Base-by-base conservation (phyloP, 1,284 basidiomycete genomes). In the Agroathelia rolfsii region DNA sequence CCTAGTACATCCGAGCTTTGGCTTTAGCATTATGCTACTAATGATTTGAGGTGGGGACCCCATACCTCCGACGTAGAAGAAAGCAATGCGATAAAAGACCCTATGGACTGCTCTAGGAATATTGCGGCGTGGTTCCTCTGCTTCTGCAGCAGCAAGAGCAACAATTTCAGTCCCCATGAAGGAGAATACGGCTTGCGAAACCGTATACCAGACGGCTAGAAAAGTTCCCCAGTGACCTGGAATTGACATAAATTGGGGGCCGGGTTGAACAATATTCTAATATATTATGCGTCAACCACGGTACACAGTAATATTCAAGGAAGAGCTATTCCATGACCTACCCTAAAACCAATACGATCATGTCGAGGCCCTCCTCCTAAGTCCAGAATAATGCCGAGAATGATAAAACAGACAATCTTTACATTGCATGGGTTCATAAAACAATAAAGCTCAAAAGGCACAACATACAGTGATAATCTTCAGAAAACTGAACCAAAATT, bases 151-250 rank as follows among this genome's bases (percentile, higher is more conserved):
- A 22, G 82, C 69, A 35, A 85, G 73, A 5, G 80, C 80, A 31
- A 89, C 78, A 39, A 89, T 66, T 48, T 92, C 87, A 59, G 87
- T 80, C 20, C 81, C 84, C 49, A 84, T 75, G 64, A 80, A 84
- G 2, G 82, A 85, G 64, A 87, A 92, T 2, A 77, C 80, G 8
- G 86, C 83, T 50, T 85, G 81, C 14, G 85, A 72, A 30, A 87
- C 54, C 15, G 77, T 75, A 35, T 60, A 64, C 34, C 84, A 56
- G 45, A 87, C 69, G 11, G 64, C 81, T 15, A 86, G 62, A 62
- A 80, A 87, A 14, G n/a, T n/a, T n/a, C n/a, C n/a, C n/a, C 72
- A 63, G 44, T 79, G 77, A 2, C 62, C 55, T 32, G 50, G 46
- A 22, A 58, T 39, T 34, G 51, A 43, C 26, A 62, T 65, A 3